These are phyloP conservation scores for Streptanthus diversifolius DNA, from an alignment of 345 rosid genomes.

Conservation along the genomic window DNA sequence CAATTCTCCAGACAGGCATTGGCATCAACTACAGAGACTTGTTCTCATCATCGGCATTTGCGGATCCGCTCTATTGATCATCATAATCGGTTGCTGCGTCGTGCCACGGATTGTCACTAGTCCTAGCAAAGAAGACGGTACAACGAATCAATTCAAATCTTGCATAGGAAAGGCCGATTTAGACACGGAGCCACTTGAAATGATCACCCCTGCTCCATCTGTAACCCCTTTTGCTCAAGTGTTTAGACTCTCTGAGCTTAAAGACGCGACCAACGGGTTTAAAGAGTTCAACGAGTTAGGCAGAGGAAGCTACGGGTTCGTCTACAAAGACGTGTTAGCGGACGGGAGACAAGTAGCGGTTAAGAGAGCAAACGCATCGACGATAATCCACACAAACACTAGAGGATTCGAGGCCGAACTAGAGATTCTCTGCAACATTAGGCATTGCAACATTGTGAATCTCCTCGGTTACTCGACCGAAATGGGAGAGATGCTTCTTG, in stretches of 20 bases:
- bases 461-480: conserved; percentile 77
- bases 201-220: conserved; percentile 38
- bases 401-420: conserved; percentile 79
- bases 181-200: conserved; percentile 40
- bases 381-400: conserved; percentile 77
- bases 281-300: conserved; percentile 93
- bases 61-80: conserved; percentile 40
- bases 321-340: conserved; percentile 68
- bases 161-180: conserved; percentile 56
- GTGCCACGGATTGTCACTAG: conserved; percentile 38
- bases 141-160: conserved; percentile 44
- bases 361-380: conserved; percentile 90
- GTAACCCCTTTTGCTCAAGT: conserved; percentile 59
- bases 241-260: conserved; percentile 76
- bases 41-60: conserved; percentile 47
- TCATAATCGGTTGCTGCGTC: conserved; percentile 49
- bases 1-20: conserved; percentile 43
- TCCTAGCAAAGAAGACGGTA: conserved; percentile 45
- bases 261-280: conserved; percentile 91
- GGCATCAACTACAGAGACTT: conserved; percentile 45
- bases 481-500: conserved; percentile 88
- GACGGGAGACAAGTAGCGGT: conserved; percentile 90
- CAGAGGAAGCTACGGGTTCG: conserved; percentile 87
- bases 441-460: conserved; percentile 82
- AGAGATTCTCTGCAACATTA: conserved; percentile 65